These are phyloP conservation scores for Chondrus crispus DNA, from an alignment of 23 red algal species.

Conservation along the genomic window DNA sequence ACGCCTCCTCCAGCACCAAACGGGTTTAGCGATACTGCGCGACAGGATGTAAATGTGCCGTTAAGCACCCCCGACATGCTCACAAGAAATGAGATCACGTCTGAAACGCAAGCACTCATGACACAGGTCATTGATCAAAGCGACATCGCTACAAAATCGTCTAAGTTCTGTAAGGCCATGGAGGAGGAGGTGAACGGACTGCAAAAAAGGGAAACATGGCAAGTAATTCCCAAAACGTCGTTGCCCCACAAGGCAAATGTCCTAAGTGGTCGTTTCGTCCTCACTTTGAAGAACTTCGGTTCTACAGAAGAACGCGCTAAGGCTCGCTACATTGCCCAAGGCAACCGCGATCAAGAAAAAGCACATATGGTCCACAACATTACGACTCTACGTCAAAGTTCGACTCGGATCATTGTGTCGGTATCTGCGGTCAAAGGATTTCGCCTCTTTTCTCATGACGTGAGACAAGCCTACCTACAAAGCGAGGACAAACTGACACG, in stretches of 20 bases:
- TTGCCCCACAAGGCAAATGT: not conserved
- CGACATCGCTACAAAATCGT: no score
- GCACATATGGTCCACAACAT: not conserved
- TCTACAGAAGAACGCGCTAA: not conserved
- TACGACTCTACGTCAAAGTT: not conserved
- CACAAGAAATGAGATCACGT: no score
- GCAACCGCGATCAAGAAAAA: not conserved
- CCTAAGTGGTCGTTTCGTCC: not conserved
- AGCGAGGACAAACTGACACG: not conserved
- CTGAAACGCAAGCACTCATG: no score
- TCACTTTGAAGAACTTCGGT: not conserved
- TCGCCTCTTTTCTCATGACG: not conserved
- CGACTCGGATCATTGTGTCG: not conserved
- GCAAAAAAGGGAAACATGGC: no score
- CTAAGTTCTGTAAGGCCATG: no score
- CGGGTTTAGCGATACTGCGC: no score
- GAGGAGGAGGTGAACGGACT: no score
- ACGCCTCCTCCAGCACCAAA: no score
- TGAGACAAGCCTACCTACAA: not conserved
- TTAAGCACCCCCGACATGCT: no score
- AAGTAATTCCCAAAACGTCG: no score
- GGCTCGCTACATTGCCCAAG: slow-evolving; percentile 7
- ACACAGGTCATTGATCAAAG: no score
- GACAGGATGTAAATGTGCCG: no score
- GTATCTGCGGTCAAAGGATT: not conserved